Conservation (phyloP, 768 basidiomycete genomes). For the Xerocomellus amylosporus region DNA sequence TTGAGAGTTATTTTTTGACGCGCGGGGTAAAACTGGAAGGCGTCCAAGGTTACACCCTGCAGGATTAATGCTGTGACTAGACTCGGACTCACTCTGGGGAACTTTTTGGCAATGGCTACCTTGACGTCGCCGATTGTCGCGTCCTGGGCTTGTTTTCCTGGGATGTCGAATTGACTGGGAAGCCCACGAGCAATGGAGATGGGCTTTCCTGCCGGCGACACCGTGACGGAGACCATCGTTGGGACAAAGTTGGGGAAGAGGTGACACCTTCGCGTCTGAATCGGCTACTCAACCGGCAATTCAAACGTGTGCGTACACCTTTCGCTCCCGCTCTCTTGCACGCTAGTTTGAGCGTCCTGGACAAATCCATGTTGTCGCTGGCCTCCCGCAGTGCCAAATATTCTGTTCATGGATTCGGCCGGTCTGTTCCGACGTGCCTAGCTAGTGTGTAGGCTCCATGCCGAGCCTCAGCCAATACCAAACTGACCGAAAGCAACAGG, state of each 20-base stretch:
- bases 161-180: constrained; percentile 50
- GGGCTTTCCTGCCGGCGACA: constrained; percentile 49
- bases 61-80: background rate
- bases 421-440: background rate
- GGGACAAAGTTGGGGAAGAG: background rate
- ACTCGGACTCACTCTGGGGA: constrained; percentile 42
- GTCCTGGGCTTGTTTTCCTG: constrained; percentile 39
- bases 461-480: background rate
- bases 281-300: constrained; percentile 3
- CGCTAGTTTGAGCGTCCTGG: background rate
- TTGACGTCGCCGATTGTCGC: constrained; percentile 72
- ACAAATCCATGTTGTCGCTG: constrained; percentile 13
- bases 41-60: background rate
- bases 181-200: constrained; percentile 48
- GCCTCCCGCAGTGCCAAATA: background rate
- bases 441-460: constrained; percentile 1
- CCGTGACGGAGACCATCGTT: constrained; percentile 51
- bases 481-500: constrained; percentile 19
- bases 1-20: constrained; percentile 74
- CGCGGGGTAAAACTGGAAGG: constrained; percentile 58
- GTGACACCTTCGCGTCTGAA: background rate
- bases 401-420: background rate
- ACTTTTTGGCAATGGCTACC: constrained; percentile 52
- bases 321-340: background rate
- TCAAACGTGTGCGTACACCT: background rate